Percentiles rank a stretch among this genome's conserved stretches.
Evolutionary conservation across 176 grass and related monocot species (phyloP).

Genomic region (Luzula sylvatica): DNA sequence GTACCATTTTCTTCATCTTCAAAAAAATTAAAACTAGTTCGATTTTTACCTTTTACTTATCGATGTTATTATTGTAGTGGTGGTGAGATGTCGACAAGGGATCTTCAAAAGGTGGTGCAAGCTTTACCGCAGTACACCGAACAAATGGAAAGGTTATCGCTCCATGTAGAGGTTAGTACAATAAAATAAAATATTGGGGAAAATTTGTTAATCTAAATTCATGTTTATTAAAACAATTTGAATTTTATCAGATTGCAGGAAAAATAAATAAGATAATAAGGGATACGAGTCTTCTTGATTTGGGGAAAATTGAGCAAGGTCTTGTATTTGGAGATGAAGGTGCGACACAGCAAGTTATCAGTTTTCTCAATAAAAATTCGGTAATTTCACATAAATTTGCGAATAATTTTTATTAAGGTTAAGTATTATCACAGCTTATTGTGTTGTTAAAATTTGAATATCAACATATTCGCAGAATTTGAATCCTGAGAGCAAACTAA

Average conservation of each 20-base stretch:
- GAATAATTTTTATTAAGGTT: not conserved
- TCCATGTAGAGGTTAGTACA: slow-evolving; percentile 77
- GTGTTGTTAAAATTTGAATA: slow-evolving; percentile 7
- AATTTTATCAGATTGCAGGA: slow-evolving; percentile 74
- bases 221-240: slow-evolving; percentile 17
- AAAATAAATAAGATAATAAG: slow-evolving; percentile 74
- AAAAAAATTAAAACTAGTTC: slow-evolving; percentile 6
- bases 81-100: slow-evolving; percentile 95
- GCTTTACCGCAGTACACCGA: slow-evolving; percentile 91
- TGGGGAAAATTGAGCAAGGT: slow-evolving; percentile 91
- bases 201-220: not conserved
- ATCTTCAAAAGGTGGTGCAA: slow-evolving; percentile 92
- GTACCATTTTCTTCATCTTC: slow-evolving; percentile 3
- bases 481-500: slow-evolving; percentile 92
- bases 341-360: slow-evolving; percentile 93
- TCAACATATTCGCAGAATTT: slow-evolving; percentile 46
- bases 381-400: slow-evolving; percentile 25
- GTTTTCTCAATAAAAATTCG: slow-evolving; percentile 74
- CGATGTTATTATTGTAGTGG: slow-evolving; percentile 18
- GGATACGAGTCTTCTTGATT: slow-evolving; percentile 56
- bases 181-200: slow-evolving; percentile 1
- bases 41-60: slow-evolving; percentile 11
- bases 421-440: not conserved
- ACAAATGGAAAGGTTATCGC: slow-evolving; percentile 77
- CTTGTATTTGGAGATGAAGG: slow-evolving; percentile 95